These are phyloP conservation scores for Limnomonas spitsbergensis DNA, from an alignment of 139 green algal genomes.

Conservation along the genomic window DNA sequence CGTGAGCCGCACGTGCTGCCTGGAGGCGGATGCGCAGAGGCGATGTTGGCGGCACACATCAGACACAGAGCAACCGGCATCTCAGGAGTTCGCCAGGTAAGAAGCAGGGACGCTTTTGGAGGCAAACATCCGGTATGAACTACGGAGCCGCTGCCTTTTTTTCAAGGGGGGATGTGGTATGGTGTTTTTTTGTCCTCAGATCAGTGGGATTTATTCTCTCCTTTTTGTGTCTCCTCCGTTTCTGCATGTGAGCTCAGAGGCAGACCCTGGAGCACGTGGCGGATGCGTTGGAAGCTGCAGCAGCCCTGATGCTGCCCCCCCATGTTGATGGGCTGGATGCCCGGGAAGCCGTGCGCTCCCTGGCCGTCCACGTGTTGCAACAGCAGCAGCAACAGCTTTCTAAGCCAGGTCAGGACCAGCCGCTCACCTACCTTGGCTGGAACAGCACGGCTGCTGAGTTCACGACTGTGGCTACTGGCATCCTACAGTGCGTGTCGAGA, in stretches of 20 bases:
- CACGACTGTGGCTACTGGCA: not conserved
- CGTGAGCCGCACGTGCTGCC: not conserved
- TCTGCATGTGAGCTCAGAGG: too few species aligned
- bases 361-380: slow-evolving; percentile 2
- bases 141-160: too few species aligned
- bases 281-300: not conserved
- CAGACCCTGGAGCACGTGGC: not conserved
- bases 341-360: not conserved
- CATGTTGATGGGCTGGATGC: not conserved
- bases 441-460: not conserved
- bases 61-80: too few species aligned
- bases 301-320: not conserved
- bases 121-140: too few species aligned
- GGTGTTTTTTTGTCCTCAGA: too few species aligned
- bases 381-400: not conserved
- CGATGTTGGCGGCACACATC: not conserved
- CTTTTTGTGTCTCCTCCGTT: too few species aligned
- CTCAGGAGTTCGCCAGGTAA: too few species aligned
- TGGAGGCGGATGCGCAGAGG: not conserved
- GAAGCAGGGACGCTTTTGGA: too few species aligned
- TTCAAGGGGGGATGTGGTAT: too few species aligned
- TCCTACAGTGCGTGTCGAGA: too few species aligned
- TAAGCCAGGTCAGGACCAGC: not conserved
- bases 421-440: not conserved
- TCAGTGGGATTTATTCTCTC: too few species aligned